Conservation (phyloP, 805 yeast species). For the Saccharomycopsis malanga region DNA sequence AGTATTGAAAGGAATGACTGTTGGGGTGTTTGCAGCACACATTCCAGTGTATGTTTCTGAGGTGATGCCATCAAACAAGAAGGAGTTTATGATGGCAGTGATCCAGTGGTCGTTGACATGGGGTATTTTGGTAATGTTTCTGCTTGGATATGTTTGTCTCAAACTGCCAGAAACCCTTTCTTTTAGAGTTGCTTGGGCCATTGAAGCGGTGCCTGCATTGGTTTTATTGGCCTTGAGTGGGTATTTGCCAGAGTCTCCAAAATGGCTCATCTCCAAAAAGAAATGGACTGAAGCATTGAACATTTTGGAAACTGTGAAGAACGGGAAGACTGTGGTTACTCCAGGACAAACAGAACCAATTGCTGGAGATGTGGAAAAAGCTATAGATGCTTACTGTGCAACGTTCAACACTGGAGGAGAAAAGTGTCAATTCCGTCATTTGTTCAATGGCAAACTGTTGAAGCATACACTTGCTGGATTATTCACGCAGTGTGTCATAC, state of each 20-base stretch:
- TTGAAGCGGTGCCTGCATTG: conserved; percentile 46
- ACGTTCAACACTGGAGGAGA: conserved; percentile 4
- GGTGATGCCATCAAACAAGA: conserved; percentile 37
- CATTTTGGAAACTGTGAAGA: conserved; percentile 23
- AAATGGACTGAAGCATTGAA: conserved; percentile 34
- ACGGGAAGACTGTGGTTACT: conserved; percentile 15
- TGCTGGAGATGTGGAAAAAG: conserved; percentile 21
- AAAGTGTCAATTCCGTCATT: conserved; percentile 6
- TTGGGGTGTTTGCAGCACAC: conserved; percentile 50
- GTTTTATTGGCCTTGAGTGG: conserved; percentile 34
- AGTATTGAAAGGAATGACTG: conserved; percentile 43
- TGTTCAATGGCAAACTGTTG: conserved; percentile 26
- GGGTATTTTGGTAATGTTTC: conserved; percentile 53
- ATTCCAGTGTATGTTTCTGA: conserved; percentile 52
- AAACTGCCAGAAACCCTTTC: conserved; percentile 37
- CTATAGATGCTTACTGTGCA: conserved; percentile 26
- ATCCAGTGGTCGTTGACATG: conserved; percentile 53
- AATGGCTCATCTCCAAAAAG: conserved; percentile 41
- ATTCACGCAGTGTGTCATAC: conserved; percentile 36
- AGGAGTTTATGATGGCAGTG: conserved; percentile 47
- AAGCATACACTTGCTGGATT: conserved; percentile 34
- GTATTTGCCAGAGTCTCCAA: conserved; percentile 52
- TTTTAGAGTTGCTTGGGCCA: conserved; percentile 59
- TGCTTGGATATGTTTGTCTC: conserved; percentile 41
- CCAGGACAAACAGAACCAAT: conserved; percentile 10